Evolutionary conservation across 805 yeast genomes (phyloP), one percentile per base, ranked within the genome.

Genomic region (Zygosaccharomyces rouxii): DNA sequence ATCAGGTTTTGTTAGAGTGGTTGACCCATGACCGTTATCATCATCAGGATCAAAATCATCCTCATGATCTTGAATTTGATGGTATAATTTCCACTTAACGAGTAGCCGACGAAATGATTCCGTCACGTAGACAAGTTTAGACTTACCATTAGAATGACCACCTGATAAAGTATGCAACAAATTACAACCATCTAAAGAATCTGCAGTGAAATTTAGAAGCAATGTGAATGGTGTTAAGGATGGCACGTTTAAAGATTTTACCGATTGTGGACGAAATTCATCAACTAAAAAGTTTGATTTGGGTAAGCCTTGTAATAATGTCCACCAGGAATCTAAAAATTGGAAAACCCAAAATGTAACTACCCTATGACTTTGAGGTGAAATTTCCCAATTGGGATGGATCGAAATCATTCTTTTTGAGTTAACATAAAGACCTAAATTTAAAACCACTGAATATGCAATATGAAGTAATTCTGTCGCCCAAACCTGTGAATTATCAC

Each of bases 251-350:
- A 59, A 35, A 3, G 52, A 44, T 14, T 48, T 35, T 10, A 61
- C 29, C 33, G 52, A 45, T 18, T 59, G 56, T 14, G 66, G 62
- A 28, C 55, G 59, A 35, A 62, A 61, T 44, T 63, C 64, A 21
- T 57, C 63, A 7, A 52, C 47, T 10, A 57, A 30, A 46, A 60
- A 62, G 38, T 63, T 61, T 13, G 55, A 43, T 49, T 60, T 60
- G 23, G 66, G 67, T 31, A 56, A 42, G 13, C 64, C 64, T 38
- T 59, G 59, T 3, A 61, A 42, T 21, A 64, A 49, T 6, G 56
- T 51, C 63, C 66, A 62, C 68, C 67, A 64, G 7, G 63, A 56
- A 16, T 53, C 54, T 40, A 66, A 54, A 46, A 62, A 63, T 46
- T 63, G 64, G 31, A 57, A 63, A 33, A 59, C 58, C 59, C 66